Base-by-base conservation (phyloP, 352 stramenopile genomes). In the Globisporangium splendens region DNA sequence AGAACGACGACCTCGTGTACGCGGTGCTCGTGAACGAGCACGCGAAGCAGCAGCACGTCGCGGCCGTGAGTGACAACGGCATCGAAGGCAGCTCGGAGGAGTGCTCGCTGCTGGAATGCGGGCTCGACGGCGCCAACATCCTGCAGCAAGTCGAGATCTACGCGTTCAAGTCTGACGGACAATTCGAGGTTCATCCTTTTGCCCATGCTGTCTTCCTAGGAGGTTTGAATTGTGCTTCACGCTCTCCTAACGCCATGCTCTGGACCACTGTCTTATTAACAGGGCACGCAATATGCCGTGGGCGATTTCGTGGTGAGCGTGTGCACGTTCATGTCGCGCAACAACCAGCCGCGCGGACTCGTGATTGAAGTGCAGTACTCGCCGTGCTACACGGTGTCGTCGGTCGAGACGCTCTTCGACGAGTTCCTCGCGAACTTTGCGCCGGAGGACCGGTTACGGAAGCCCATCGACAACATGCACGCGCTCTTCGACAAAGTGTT, bases 61-160 rank as follows among this genome's bases (percentile, higher is more conserved):
- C 77, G 8, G 63, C 61, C 13, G 58, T 73, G 33, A 89, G 79
- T 51, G 82, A 92, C 62, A 93, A 91, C 52, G 85, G 83, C 33
- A 59, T 93, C 28, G 85, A 95, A 31, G 76, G 79, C 20, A 54
- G 70, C n/a, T 71, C 76, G 39, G 85, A 93, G 44, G 81, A 93
- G 60, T 91, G 79, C 56, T 83, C 77, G 33, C 67, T 95, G 60
- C 77, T 95, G 18, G 85, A 95, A 61, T 95, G 83, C 49, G 85
- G 85, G 0, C 70, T 95, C 42, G 85, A 95, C 35, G 85, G 85
- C 50, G 84, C 85, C 31, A 93, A 86, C 46, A 93, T 95, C 56
- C 66, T 95, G 41, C 85, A 95, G 66, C 85, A 95, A 51, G 83
- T 93, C 48, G 85, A 95, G 68, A 95, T 95, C 65, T 95, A 95